Evolutionary conservation across 305 asterid genomes (phyloP).

Genomic region (Withania somnifera): DNA sequence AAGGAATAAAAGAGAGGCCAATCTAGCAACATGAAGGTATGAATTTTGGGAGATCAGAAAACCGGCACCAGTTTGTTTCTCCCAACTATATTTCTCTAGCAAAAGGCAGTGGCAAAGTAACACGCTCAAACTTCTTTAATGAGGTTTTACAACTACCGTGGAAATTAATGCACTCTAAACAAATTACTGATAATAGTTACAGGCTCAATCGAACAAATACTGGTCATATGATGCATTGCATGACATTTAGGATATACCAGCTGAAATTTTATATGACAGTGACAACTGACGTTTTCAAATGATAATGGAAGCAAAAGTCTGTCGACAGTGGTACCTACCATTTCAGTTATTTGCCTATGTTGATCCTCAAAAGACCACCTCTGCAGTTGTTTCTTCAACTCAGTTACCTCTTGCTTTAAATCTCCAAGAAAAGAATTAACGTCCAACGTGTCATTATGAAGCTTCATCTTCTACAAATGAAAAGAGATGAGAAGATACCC

Average conservation of each 20-base stretch:
- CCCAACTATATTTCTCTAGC: background rate
- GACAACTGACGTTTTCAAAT: background rate
- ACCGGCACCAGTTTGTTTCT: background rate
- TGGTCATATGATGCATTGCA: too few relatives aligned
- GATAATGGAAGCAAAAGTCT: background rate
- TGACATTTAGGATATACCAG: too few relatives aligned
- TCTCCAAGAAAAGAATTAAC: slow-evolving; percentile 29
- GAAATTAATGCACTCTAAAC: background rate
- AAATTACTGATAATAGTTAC: background rate
- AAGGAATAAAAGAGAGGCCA: background rate
- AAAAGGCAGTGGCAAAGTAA: background rate
- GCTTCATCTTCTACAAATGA: slow-evolving; percentile 10
- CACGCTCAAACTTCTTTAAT: background rate
- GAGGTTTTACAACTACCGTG: background rate
- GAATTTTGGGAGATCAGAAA: background rate
- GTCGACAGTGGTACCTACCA: slow-evolving; percentile 25
- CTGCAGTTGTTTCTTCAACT: slow-evolving; percentile 35
- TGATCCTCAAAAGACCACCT: slow-evolving; percentile 39
- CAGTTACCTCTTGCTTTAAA: slow-evolving; percentile 39
- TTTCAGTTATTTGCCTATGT: slow-evolving; percentile 36
- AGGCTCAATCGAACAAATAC: background rate
- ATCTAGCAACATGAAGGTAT: background rate
- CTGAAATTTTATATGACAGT: background rate
- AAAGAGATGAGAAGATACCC: background rate
- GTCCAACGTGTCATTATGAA: slow-evolving; percentile 49